phyloP scores from a whole-genome alignment of 768 basidiomycete genomes.

The Omphalotus guepiniiformis region DNA sequence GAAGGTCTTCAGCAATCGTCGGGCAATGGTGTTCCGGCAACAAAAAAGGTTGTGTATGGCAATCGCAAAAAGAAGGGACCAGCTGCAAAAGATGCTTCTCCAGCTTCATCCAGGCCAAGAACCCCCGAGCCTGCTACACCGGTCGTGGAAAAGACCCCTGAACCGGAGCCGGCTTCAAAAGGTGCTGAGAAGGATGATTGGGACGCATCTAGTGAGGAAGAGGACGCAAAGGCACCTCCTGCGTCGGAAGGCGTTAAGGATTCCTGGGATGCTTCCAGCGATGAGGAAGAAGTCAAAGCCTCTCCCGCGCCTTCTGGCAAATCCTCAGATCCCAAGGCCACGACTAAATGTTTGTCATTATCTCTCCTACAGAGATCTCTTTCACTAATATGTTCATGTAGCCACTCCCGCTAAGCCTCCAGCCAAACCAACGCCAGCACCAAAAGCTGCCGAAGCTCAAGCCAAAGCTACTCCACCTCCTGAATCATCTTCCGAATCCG shows the following conservation, averaged over 20 bases:
- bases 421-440: constrained; percentile 21
- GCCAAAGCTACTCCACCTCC: constrained; percentile 17
- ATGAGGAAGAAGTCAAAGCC: constrained; percentile 33
- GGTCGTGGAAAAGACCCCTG: constrained; percentile 8
- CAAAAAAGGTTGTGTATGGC: constrained; percentile 80
- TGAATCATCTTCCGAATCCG: constrained; percentile 37
- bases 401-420: constrained; percentile 18
- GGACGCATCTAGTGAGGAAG: constrained; percentile 69
- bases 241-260: constrained; percentile 32
- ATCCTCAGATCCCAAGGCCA: constrained; percentile 22
- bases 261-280: constrained; percentile 49
- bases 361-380: not conserved
- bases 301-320: constrained; percentile 20
- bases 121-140: constrained; percentile 38
- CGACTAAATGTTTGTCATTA: constrained; percentile 9
- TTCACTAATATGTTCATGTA: constrained; percentile 6
- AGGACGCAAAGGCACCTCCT: constrained; percentile 24
- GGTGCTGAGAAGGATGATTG: constrained; percentile 51
- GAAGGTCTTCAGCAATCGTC: constrained; percentile 76
- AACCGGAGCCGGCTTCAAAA: constrained; percentile 21
- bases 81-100: constrained; percentile 46
- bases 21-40: constrained; percentile 32
- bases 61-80: constrained; percentile 77
- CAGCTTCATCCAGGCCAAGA: constrained; percentile 51
- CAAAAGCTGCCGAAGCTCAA: constrained; percentile 22